These are phyloP conservation scores for Colletotrichum sp. DNA, from an alignment of 2,329 filamentous ascomycete genomes.

Conservation along the genomic window DNA sequence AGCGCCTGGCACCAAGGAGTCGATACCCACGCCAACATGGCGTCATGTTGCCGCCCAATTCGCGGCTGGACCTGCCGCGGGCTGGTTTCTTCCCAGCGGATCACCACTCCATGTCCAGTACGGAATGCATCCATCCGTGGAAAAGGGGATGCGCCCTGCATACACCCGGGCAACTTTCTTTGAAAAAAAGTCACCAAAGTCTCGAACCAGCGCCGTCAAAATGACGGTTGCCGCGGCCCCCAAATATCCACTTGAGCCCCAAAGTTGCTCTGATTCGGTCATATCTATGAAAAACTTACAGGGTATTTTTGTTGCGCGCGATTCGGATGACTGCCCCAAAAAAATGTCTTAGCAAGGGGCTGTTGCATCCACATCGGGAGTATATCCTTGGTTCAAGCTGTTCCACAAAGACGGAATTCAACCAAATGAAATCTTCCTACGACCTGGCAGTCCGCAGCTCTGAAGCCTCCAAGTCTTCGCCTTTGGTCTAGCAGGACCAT, in stretches of 20 bases:
- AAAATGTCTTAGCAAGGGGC: neutral
- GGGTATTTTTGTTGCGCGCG: neutral
- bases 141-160: conserved; percentile 1
- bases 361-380: neutral
- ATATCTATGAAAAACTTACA: neutral
- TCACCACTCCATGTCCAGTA: neutral
- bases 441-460: neutral
- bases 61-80: conserved; percentile 7
- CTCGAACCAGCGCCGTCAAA: neutral
- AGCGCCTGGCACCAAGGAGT: neutral
- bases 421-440: neutral
- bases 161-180: neutral
- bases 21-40: neutral
- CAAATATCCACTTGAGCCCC: neutral
- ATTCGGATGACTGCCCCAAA: neutral
- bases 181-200: neutral
- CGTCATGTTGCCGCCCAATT: neutral
- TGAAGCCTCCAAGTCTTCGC: neutral
- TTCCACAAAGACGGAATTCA: neutral
- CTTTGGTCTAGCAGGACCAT: neutral
- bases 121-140: conserved; percentile 7
- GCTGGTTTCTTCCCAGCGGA: neutral
- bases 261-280: neutral
- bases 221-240: neutral
- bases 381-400: neutral